Evolutionary conservation across 2,329 filamentous ascomycete species (phyloP).

Genomic region (Epichloe amarillans): DNA sequence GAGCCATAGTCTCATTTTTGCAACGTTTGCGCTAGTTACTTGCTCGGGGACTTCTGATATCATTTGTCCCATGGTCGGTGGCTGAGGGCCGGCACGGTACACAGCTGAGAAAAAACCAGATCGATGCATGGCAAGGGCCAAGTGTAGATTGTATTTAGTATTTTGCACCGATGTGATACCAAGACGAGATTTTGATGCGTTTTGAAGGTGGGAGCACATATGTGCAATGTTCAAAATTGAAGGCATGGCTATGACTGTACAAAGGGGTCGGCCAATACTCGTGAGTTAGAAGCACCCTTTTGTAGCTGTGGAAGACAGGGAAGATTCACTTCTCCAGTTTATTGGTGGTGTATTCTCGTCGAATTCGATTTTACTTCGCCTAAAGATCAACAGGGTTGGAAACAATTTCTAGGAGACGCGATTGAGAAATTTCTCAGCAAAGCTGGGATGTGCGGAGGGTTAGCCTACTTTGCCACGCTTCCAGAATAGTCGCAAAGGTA

Average conservation of each 20-base stretch:
- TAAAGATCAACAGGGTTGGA: too few species aligned
- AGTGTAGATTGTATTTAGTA: slow-evolving; percentile 64
- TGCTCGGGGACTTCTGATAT: slow-evolving; percentile 34
- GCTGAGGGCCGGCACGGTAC: slow-evolving; percentile 51
- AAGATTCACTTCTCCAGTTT: too few species aligned
- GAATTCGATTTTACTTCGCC: too few species aligned
- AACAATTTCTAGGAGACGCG: too few species aligned
- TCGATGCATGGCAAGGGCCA: slow-evolving; percentile 67
- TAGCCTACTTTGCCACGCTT: too few species aligned
- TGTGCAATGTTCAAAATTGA: slow-evolving; percentile 58
- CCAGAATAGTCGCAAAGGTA: too few species aligned
- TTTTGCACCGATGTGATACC: slow-evolving; percentile 73
- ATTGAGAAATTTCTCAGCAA: too few species aligned
- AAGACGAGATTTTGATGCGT: slow-evolving; percentile 71
- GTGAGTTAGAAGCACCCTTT: not conserved
- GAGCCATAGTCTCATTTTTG: slow-evolving; percentile 68
- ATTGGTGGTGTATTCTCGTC: too few species aligned
- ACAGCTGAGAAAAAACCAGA: slow-evolving; percentile 72
- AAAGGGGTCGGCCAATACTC: not conserved
- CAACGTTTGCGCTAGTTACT: slow-evolving; percentile 57
- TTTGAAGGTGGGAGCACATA: slow-evolving; percentile 84
- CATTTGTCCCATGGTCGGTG: slow-evolving; percentile 34
- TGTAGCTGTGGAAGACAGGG: too few species aligned
- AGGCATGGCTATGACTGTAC: slow-evolving; percentile 18
- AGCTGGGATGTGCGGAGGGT: too few species aligned